Conservation (phyloP, 106 monocot species). For the Apostasia shenzhenica region DNA sequence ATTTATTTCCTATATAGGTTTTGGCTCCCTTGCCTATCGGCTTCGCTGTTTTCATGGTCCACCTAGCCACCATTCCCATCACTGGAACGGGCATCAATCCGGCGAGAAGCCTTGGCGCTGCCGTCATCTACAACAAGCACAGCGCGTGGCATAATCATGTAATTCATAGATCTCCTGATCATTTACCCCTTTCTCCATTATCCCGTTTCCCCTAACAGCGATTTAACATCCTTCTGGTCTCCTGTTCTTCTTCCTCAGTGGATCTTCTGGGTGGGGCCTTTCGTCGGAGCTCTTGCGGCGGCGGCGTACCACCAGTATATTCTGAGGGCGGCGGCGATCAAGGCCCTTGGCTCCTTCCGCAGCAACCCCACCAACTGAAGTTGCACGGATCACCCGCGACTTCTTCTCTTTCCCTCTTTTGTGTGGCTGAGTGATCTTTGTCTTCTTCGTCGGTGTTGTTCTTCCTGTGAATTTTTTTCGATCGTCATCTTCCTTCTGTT, state of each 20-base stretch:
- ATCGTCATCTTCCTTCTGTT: neutral
- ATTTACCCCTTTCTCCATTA: neutral
- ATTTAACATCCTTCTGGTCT: neutral
- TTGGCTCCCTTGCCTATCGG: slow-evolving; percentile 23
- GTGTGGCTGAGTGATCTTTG: neutral
- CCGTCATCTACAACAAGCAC: slow-evolving; percentile 20
- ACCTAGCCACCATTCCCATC: slow-evolving; percentile 20
- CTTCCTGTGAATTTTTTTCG: slow-evolving; percentile 2
- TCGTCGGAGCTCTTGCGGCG: slow-evolving; percentile 14
- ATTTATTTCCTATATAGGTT: neutral
- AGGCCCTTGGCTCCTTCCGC: slow-evolving; percentile 17
- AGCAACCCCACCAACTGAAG: slow-evolving; percentile 16
- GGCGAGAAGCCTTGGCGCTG: slow-evolving; percentile 23
- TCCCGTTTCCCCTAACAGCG: neutral
- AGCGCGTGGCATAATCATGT: slow-evolving; percentile 21
- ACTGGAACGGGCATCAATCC: slow-evolving; percentile 25
- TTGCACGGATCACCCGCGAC: too few relatives aligned
- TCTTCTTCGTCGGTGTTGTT: neutral
- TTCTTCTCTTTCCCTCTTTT: neutral
- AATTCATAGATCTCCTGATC: neutral
- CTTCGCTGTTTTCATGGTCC: slow-evolving; percentile 22
- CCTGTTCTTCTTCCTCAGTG: neutral
- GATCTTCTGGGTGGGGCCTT: slow-evolving; percentile 14
- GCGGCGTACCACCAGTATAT: slow-evolving; percentile 20
- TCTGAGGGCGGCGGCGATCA: slow-evolving; percentile 12